These are phyloP conservation scores for Lachancea waltii DNA, from an alignment of 805 yeast species.

Conservation along the genomic window DNA sequence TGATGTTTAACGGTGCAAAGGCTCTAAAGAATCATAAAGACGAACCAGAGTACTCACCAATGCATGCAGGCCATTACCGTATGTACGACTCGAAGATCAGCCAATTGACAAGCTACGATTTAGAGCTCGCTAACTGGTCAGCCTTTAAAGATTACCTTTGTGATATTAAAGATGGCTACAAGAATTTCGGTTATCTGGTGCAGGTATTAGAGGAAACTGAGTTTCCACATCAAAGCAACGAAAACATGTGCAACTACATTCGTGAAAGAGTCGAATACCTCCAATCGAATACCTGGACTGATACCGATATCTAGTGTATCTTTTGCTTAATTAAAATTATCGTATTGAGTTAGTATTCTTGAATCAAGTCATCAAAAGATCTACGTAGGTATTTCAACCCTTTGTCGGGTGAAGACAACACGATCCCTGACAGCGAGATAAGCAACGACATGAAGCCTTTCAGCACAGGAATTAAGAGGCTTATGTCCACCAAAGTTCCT, in stretches of 20 bases:
- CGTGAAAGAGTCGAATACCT: constrained; percentile 17
- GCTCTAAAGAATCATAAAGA: constrained; percentile 8
- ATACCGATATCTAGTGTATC: background rate
- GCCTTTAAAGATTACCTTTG: constrained; percentile 21
- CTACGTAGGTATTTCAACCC: no score
- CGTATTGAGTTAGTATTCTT: no score
- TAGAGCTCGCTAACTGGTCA: constrained; percentile 25
- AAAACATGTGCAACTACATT: constrained; percentile 25
- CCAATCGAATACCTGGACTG: constrained; percentile 12
- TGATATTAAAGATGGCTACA: constrained; percentile 8
- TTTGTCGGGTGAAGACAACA: no score
- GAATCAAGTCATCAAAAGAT: no score
- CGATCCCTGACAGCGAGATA: no score
- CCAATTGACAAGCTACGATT: constrained; percentile 20
- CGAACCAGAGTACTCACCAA: constrained; percentile 2
- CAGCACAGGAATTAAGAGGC: constrained; percentile 10
- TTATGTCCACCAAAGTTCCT: constrained; percentile 21
- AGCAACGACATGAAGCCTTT: background rate
- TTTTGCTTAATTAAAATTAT: no score
- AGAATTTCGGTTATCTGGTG: constrained; percentile 19
- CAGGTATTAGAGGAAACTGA: constrained; percentile 11
- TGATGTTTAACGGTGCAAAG: constrained; percentile 19
- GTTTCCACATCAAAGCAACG: constrained; percentile 11
- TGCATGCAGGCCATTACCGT: constrained; percentile 17
- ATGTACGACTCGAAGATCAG: constrained; percentile 14